Conservation (phyloP, 78 protist species). For the Speleostelium caveatum region DNA sequence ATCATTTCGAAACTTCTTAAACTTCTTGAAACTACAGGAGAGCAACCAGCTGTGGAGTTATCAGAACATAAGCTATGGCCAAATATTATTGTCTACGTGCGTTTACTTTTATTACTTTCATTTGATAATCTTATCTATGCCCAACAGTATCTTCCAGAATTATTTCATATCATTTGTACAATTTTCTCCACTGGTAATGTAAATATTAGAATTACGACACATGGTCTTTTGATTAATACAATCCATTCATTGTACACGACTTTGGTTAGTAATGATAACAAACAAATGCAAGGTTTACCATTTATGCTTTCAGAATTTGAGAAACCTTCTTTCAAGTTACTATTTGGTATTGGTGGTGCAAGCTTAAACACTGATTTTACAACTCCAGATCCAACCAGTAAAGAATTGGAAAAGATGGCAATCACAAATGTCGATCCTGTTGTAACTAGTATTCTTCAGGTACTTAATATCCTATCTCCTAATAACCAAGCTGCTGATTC, state of each 20-base stretch:
- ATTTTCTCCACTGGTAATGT: conserved; percentile 33
- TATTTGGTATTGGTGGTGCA: conserved; percentile 74
- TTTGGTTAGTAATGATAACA: conserved; percentile 1
- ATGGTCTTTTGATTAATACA: conserved; percentile 68
- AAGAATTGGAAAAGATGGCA: conserved; percentile 45
- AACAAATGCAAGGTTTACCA: conserved; percentile 18
- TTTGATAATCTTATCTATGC: conserved; percentile 77
- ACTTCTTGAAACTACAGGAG: conserved; percentile 14
- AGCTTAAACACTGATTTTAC: conserved; percentile 18
- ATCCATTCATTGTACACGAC: conserved; percentile 80
- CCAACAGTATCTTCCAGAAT: conserved; percentile 60
- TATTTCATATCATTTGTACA: conserved; percentile 61
- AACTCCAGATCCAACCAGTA: conserved; percentile 20
- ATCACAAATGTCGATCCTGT: conserved; percentile 58
- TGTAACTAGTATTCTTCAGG: conserved; percentile 8
- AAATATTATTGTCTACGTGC: conserved; percentile 37
- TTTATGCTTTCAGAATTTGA: conserved; percentile 23
- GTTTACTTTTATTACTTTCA: conserved; percentile 67
- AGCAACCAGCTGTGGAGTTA: not conserved
- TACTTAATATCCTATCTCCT: conserved; percentile 44
- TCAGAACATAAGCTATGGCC: conserved; percentile 64
- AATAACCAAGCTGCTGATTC: not conserved
- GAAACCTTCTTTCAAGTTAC: conserved; percentile 33
- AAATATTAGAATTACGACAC: conserved; percentile 43
- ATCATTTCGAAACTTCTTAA: conserved; percentile 12